Evolutionary conservation across 441 rosid species (phyloP).

Genomic region (Omphalea diandra): DNA sequence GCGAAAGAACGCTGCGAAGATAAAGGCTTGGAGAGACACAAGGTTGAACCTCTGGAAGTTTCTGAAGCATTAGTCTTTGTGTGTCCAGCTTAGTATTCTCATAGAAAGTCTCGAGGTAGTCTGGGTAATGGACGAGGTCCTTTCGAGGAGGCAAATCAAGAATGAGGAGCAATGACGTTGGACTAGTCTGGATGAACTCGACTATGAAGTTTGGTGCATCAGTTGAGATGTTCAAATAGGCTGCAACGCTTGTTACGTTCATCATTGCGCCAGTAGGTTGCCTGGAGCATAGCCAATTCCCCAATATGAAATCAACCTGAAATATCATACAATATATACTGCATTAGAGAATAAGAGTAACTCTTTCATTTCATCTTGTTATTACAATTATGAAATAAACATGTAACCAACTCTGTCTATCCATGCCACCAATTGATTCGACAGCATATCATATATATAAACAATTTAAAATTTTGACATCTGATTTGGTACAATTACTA

Average conservation of each 20-base stretch:
- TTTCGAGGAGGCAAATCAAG: conserved; percentile 82
- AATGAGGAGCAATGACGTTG: conserved; percentile 58
- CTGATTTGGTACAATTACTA: no score
- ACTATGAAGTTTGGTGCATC: conserved; percentile 73
- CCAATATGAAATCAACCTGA: conserved; percentile 81
- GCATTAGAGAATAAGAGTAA: not conserved
- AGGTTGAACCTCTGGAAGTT: conserved; percentile 52
- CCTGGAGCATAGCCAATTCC: conserved; percentile 76
- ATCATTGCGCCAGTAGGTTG: conserved; percentile 71
- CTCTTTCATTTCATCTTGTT: no score
- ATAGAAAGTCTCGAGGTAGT: conserved; percentile 67
- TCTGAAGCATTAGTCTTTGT: conserved; percentile 49
- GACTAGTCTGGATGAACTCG: conserved; percentile 69
- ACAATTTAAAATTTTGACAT: no score
- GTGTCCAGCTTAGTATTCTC: conserved; percentile 61
- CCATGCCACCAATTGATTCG: not conserved
- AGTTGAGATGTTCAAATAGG: conserved; percentile 60
- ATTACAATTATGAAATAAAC: no score
- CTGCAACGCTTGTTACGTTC: conserved; percentile 74
- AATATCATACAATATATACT: not conserved
- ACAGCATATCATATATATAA: not conserved
- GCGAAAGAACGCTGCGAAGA: conserved; percentile 65
- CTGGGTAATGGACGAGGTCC: conserved; percentile 59
- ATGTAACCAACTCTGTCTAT: not conserved
- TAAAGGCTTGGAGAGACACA: conserved; percentile 63